These are phyloP conservation scores for Leccinellum albellum DNA, from an alignment of 768 basidiomycete genomes.

Conservation along the genomic window DNA sequence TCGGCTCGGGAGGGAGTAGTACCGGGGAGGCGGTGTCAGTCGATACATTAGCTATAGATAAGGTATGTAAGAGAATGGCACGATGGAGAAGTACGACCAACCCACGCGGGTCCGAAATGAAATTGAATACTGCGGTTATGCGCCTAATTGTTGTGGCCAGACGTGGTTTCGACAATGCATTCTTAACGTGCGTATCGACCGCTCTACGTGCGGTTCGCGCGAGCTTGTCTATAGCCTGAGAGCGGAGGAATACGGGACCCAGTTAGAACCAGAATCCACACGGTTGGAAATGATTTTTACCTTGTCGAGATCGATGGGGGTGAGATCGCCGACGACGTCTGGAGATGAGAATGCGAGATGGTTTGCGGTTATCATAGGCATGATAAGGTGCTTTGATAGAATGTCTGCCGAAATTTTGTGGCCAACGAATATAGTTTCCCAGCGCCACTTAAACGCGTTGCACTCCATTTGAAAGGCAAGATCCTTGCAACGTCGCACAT, in stretches of 20 bases:
- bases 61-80: conserved; percentile 10
- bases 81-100: conserved; percentile 15
- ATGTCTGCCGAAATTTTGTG: conserved; percentile 64
- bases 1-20: conserved; percentile 29
- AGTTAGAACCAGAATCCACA: conserved; percentile 5
- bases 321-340: conserved; percentile 52
- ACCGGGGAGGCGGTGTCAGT: conserved; percentile 45
- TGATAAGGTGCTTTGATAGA: conserved; percentile 73
- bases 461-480: conserved; percentile 58
- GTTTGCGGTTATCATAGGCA: conserved; percentile 68
- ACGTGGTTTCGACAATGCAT: conserved; percentile 66
- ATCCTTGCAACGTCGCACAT: conserved; percentile 45
- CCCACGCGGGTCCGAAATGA: conserved; percentile 62
- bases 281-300: conserved; percentile 31
- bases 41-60: conserved; percentile 46
- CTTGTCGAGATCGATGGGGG: conserved; percentile 63
- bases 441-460: conserved; percentile 68
- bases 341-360: conserved; percentile 65
- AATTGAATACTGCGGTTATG: conserved; percentile 70
- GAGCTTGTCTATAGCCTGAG: conserved; percentile 64
- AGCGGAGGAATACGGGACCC: neutral
- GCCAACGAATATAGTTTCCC: conserved; percentile 69
- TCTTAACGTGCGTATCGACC: conserved; percentile 67
- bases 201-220: conserved; percentile 67
- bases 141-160: conserved; percentile 64